Evolutionary conservation across 2,329 filamentous ascomycete genomes (phyloP), one percentile per base, ranked within the genome.

Genomic region (Pezicula carpinea): DNA sequence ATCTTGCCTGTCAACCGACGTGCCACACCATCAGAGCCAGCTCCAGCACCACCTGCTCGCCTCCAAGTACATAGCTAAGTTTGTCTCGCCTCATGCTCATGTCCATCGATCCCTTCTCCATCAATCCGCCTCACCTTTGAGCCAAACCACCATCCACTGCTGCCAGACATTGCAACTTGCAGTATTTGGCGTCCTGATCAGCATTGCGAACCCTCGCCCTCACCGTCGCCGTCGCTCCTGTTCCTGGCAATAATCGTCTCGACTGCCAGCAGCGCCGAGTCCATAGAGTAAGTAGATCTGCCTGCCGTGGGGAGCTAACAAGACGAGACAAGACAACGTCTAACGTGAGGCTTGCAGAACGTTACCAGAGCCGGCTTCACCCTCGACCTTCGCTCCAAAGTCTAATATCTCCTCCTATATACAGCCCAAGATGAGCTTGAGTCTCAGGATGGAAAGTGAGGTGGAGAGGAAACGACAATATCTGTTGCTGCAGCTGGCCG

Each of bases 401-500:
- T 23, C 38, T 40, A 40, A 40, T 26, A 8, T 14, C 14, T 10
- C 7, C 39, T 41, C 17, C 15, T 14, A 29, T 14, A 29, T 23
- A 21, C 26, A 46, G 23, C 44, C 34, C 23, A 29, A 17, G 15
- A 32, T 26, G 23, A 32, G 8, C 13, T 40, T 19, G 18, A 40
- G 23, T 40, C 11, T 40, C 10, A 35, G 33, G 33, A 35, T 26
- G 11, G 23, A 26, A 26, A 43, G 23, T 39, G 50, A 53, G 42
- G 41, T 54, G 35, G 50, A 51, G 31, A 44, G 47, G 22, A 47
- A 47, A 15, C 47, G 56, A 21, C 53, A 59, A 48, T 33, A 43
- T 15, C 60, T 62, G 8, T 46, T 58, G n/a, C 52, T 42, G 29
- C 46, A 54, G 48, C 51, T 57, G 49, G 58, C 55, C 39, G 50